Evolutionary conservation across 2,329 filamentous ascomycete species (phyloP).

Genomic region (Aspergillus unguis): DNA sequence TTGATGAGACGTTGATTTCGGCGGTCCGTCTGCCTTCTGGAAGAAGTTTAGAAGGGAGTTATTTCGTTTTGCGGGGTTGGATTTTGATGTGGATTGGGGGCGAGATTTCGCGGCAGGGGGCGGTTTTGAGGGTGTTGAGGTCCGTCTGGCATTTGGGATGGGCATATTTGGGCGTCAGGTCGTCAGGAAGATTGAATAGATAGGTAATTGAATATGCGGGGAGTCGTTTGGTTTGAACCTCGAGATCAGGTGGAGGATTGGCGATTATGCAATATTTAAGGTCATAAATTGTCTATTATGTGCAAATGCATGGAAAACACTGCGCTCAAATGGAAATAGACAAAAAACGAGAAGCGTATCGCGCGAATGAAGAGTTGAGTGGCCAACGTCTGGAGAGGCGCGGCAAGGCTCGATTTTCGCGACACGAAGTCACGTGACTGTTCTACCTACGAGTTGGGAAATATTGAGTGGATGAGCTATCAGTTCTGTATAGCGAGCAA

Average conservation of each 20-base stretch:
- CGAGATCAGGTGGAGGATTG: neutral
- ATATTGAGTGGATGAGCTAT: neutral
- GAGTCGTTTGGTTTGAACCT: neutral
- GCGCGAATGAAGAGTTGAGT: neutral
- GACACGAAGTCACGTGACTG: slow-evolving; percentile 23
- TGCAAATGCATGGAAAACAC: neutral
- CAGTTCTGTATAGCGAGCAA: neutral
- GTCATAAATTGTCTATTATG: neutral
- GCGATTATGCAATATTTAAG: neutral
- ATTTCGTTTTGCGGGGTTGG: slow-evolving; percentile 43
- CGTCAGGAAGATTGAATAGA: neutral
- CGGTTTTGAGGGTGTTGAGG: slow-evolving; percentile 29
- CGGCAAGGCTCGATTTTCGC: slow-evolving; percentile 16
- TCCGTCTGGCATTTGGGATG: slow-evolving; percentile 20
- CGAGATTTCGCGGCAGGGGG: slow-evolving; percentile 19
- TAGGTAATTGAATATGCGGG: neutral
- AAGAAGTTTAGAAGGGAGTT: slow-evolving; percentile 72
- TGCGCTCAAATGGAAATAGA: neutral
- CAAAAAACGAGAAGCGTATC: neutral
- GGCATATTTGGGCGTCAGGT: slow-evolving; percentile 21
- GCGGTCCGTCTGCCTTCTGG: slow-evolving; percentile 60
- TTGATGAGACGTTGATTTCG: slow-evolving; percentile 48
- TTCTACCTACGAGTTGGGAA: neutral
- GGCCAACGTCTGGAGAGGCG: slow-evolving; percentile 16
- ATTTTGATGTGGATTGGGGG: slow-evolving; percentile 13